Percentiles rank a stretch among this genome's conserved stretches.
These are phyloP conservation scores for Kurtzmaniella quercitrusa DNA, from an alignment of 1,139 yeast genomes.

Conservation along the genomic window DNA sequence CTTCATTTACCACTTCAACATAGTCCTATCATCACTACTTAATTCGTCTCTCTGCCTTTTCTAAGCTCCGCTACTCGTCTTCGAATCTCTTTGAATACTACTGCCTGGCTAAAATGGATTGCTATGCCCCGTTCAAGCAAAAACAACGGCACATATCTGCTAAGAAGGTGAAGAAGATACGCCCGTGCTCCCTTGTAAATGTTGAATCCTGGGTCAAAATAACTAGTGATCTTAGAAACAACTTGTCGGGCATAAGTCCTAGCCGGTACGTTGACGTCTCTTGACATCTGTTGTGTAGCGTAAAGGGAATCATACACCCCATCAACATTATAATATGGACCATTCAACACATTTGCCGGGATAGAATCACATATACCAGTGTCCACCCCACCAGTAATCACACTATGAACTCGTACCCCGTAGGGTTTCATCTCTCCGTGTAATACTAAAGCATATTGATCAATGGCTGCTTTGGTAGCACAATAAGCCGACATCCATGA, in stretches of 20 bases:
- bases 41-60: not conserved
- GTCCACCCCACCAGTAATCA: constrained; percentile 39
- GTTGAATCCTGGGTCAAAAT: constrained; percentile 25
- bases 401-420: constrained; percentile 32
- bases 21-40: not conserved
- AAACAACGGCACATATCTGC: constrained; percentile 28
- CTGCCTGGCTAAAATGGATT: constrained; percentile 26
- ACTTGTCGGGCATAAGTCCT: constrained; percentile 28
- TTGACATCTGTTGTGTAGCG: constrained; percentile 22
- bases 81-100: constrained; percentile 15
- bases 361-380: constrained; percentile 29
- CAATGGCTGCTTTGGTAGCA: constrained; percentile 63
- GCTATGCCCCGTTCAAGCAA: constrained; percentile 22
- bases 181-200: constrained; percentile 24
- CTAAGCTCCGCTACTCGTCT: not conserved
- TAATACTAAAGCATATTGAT: constrained; percentile 51
- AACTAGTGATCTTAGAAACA: constrained; percentile 17
- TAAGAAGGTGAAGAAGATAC: constrained; percentile 18
- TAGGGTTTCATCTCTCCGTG: constrained; percentile 51
- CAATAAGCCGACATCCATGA: constrained; percentile 61
- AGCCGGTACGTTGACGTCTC: constrained; percentile 19
- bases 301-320: constrained; percentile 25
- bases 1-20: no score
- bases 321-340: constrained; percentile 24
- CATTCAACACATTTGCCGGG: constrained; percentile 7